Evolutionary conservation across 768 basidiomycete genomes (phyloP), one percentile per base, ranked within the genome.

Genomic region (Boletus rubropictus): DNA sequence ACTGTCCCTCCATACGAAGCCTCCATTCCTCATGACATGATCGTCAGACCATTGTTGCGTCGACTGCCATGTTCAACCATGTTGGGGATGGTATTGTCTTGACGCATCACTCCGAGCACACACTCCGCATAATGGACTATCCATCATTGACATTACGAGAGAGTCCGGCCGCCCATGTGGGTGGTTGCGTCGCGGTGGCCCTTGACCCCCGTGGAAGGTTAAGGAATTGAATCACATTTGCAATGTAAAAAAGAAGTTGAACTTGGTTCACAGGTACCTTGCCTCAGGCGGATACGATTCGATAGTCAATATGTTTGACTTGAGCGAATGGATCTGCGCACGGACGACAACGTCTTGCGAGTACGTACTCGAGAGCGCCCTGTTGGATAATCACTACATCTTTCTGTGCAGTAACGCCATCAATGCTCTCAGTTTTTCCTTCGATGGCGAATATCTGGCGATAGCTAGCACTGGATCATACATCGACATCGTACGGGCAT

Each of bases 401-500:
- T n/a, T 50, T 44, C 21, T 11, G 1, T 47, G 12, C 55, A 89
- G 88, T 46, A 72, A 88, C 59, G 74, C 80, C 18, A 85, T 89
- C 57, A 86, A 78, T 50, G 76, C 77, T 17, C 65, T 89, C 17
- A 87, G 83, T 61, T 91, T 89, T 72, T 89, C 86, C 11, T 75
- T 83, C 52, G 88, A 90, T 54, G 88, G 88, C 28, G 88, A 91
- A 70, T 90, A 82, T 58, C 64, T 90, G 38, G 88, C 88, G 15
- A 82, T 89, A 41, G 83, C 87, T 8, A 86, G 73, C 51, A 73
- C 76, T 8, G 86, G 86, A 17, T 67, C 70, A 25, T 89, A 88
- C 53, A 83, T 89, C 43, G 87, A 89, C 51, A 86, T 89, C 35
- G 86, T 88, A 53, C 48, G 85, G 65, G n/a, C 45, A 17, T 11